phyloP scores from a whole-genome alignment of 2,329 filamentous ascomycete genomes.

The Penicillium sp. region DNA sequence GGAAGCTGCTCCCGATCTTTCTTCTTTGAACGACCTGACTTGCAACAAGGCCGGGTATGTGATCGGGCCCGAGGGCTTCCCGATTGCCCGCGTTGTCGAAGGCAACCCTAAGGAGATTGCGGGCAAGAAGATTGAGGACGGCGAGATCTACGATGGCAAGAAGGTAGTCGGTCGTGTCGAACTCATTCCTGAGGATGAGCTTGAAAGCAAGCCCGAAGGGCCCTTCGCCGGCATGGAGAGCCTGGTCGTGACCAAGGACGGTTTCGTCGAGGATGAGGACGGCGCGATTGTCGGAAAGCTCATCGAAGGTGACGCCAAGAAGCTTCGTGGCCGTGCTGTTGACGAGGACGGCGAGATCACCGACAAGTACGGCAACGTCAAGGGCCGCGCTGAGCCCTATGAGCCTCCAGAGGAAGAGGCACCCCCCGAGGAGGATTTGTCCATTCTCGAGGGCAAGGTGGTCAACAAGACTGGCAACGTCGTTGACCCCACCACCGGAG shows the following conservation, averaged over 20 bases:
- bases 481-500: constrained; percentile 56
- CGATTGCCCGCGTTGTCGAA: constrained; percentile 56
- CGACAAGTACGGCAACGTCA: constrained; percentile 68
- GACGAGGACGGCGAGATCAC: constrained; percentile 80
- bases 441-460: constrained; percentile 58
- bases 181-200: constrained; percentile 57
- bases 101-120: constrained; percentile 54
- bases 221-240: constrained; percentile 58
- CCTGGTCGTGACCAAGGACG: constrained; percentile 57
- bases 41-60: constrained; percentile 60
- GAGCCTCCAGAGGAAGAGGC: constrained; percentile 45
- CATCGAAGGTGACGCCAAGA: constrained; percentile 67
- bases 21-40: constrained; percentile 52
- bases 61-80: constrained; percentile 52
- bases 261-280: constrained; percentile 69
- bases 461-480: constrained; percentile 64
- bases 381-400: constrained; percentile 58
- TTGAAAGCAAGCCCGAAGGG: constrained; percentile 55
- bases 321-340: constrained; percentile 68
- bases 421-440: constrained; percentile 52
- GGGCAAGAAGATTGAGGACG: constrained; percentile 56
- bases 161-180: constrained; percentile 58
- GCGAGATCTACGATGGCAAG: constrained; percentile 55
- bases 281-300: constrained; percentile 72
- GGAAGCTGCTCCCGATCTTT: constrained; percentile 52